Evolutionary conservation across 805 yeast species (phyloP), one percentile per base, ranked within the genome.

Genomic region (Candida arabinofermentans): DNA sequence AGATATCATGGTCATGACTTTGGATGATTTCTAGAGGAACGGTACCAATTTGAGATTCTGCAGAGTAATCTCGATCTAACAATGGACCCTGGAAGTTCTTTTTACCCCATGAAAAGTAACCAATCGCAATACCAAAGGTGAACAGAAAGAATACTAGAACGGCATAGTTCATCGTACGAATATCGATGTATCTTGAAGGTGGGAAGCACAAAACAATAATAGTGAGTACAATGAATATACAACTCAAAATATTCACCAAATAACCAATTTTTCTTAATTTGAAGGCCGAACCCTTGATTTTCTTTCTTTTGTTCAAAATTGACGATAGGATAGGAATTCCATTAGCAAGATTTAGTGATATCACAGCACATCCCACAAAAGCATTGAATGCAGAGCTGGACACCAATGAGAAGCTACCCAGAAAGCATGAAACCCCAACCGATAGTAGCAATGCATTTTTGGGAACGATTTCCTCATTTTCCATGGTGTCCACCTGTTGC

Each of bases 301-400:
- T 80, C 36, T 66, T 62, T 42, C 93, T 63, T 40, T 75, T 77
- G 45, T 81, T 75, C 19, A 83, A 55, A 55, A 85, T 55, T 3
- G 79, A 74, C n/a, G 81, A 69, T 0, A 81, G 50, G 21, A 86
- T 80, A 2, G 95, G 95, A 13, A 86, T 77, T 3, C 88, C 80
- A 46, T 87, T 83, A 2, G 93, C 87, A 24, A 84, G 69, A 37
- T 88, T 81, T 44, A 86, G 65, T 3, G 88, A 75, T 17, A 86
- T 72, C 2, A 87, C 93, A 8, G 91, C 81, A 14, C 90, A 81
- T 0, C 95, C 93, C 66, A 86, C 78, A 59, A 86, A 86, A 3
- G 95, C 89, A 59, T 83, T 83, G 61, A 86, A 83, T 0, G 93
- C 89, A 7, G 89, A 76, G 5, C 79, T 67, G 0, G 91, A 83